Conservation (phyloP, 148 eudicot species). For the Fagopyrum tataricum region DNA sequence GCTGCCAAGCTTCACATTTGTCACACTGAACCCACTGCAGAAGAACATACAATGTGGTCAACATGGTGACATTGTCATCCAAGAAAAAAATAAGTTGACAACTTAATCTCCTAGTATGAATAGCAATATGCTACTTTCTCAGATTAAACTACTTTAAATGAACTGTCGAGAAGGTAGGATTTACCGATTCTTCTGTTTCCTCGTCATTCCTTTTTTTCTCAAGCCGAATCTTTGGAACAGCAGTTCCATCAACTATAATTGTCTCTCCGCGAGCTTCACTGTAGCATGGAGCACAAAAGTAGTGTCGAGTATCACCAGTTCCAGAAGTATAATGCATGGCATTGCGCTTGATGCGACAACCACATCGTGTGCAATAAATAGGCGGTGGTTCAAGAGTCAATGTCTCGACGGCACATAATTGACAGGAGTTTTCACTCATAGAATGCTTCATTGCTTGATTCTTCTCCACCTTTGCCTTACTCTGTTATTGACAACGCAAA, state of each 20-base stretch:
- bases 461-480: slow-evolving; percentile 83
- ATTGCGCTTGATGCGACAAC: slow-evolving; percentile 83
- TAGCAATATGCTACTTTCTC: neutral
- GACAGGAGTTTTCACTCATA: slow-evolving; percentile 95
- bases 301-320: slow-evolving; percentile 75
- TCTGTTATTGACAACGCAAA: slow-evolving; percentile 31
- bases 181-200: slow-evolving; percentile 97
- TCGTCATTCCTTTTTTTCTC: slow-evolving; percentile 94
- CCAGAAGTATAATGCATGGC: slow-evolving; percentile 76
- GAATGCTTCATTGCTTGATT: slow-evolving; percentile 78
- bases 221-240: slow-evolving; percentile 55
- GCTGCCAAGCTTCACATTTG: slow-evolving; percentile 99
- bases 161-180: neutral
- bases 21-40: slow-evolving; percentile 99
- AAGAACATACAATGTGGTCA: slow-evolving; percentile 10
- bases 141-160: neutral
- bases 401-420: slow-evolving; percentile 89
- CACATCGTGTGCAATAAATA: slow-evolving; percentile 77
- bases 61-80: neutral
- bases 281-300: slow-evolving; percentile 78
- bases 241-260: slow-evolving; percentile 57
- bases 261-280: slow-evolving; percentile 86
- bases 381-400: slow-evolving; percentile 94
- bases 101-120: neutral
- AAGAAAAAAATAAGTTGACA: neutral